These are phyloP conservation scores for Wickerhamiella cacticola DNA, from an alignment of 805 yeast genomes.

Conservation along the genomic window DNA sequence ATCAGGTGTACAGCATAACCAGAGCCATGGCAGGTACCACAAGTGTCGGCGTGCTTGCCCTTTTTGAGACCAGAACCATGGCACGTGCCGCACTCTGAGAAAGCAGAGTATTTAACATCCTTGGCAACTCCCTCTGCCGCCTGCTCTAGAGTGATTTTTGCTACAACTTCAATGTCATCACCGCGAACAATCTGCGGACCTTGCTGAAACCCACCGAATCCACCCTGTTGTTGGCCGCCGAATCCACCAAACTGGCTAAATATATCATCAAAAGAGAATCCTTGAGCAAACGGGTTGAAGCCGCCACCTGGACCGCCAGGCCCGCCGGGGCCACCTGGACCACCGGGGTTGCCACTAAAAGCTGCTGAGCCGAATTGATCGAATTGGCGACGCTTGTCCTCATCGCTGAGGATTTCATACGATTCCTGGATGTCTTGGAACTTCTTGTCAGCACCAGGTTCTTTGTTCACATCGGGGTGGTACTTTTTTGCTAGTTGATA, in stretches of 20 bases:
- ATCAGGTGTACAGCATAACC: slow-evolving; percentile 78
- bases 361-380: slow-evolving; percentile 89
- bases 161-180: slow-evolving; percentile 70
- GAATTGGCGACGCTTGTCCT: slow-evolving; percentile 72
- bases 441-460: slow-evolving; percentile 69
- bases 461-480: slow-evolving; percentile 96
- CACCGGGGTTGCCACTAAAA: slow-evolving; percentile 44
- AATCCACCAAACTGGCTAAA: slow-evolving; percentile 40
- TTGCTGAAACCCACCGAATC: slow-evolving; percentile 30
- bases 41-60: slow-evolving; percentile 63
- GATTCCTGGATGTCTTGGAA: slow-evolving; percentile 92
- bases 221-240: slow-evolving; percentile 30
- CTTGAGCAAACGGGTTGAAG: slow-evolving; percentile 30
- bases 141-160: slow-evolving; percentile 68
- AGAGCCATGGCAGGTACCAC: slow-evolving; percentile 82
- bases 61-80: slow-evolving; percentile 73
- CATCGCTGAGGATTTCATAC: slow-evolving; percentile 80
- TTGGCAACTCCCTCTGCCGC: slow-evolving; percentile 69
- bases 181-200: slow-evolving; percentile 75
- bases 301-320: slow-evolving; percentile 30
- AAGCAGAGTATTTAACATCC: slow-evolving; percentile 55
- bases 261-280: slow-evolving; percentile 49
- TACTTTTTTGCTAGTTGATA: slow-evolving; percentile 83
- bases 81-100: slow-evolving; percentile 70
- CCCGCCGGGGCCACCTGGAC: slow-evolving; percentile 37